Evolutionary conservation across 1,284 basidiomycete genomes (phyloP).

Genomic region (Cryptococcus sp.): DNA sequence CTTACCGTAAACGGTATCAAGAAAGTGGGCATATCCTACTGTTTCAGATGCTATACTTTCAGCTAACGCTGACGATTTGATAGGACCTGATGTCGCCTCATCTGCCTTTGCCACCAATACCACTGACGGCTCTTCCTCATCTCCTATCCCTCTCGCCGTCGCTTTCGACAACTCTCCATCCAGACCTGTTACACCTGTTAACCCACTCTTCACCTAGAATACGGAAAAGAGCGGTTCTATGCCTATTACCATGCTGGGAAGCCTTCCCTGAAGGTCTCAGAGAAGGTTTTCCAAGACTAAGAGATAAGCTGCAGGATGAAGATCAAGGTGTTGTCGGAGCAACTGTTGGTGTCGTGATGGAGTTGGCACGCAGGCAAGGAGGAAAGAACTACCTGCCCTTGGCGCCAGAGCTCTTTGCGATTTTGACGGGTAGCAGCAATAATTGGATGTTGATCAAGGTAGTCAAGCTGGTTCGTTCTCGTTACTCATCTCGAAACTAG

Average conservation of each 20-base stretch:
- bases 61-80: background rate
- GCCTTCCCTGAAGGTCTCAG: slow-evolving; percentile 75
- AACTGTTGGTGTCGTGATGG: slow-evolving; percentile 91
- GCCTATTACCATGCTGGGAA: slow-evolving; percentile 73
- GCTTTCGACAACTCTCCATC: slow-evolving; percentile 81
- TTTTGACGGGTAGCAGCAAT: slow-evolving; percentile 92
- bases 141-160: slow-evolving; percentile 87
- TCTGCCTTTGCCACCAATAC: slow-evolving; percentile 74
- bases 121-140: slow-evolving; percentile 83
- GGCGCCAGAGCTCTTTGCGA: slow-evolving; percentile 89
- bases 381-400: slow-evolving; percentile 77
- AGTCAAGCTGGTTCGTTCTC: slow-evolving; percentile 76
- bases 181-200: slow-evolving; percentile 83
- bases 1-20: slow-evolving; percentile 96
- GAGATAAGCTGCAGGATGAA: slow-evolving; percentile 82
- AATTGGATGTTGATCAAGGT: slow-evolving; percentile 99
- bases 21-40: slow-evolving; percentile 67
- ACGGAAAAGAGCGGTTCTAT: slow-evolving; percentile 83
- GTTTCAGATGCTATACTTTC: background rate
- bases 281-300: slow-evolving; percentile 68
- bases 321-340: slow-evolving; percentile 89
- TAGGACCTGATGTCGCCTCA: slow-evolving; percentile 78
- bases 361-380: slow-evolving; percentile 73
- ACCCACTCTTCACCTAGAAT: slow-evolving; percentile 87
- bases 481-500: background rate